Percentiles rank a stretch among this genome's conserved stretches.
Evolutionary conservation across 345 rosid species (phyloP).

Genomic region (Reutealis trisperma): DNA sequence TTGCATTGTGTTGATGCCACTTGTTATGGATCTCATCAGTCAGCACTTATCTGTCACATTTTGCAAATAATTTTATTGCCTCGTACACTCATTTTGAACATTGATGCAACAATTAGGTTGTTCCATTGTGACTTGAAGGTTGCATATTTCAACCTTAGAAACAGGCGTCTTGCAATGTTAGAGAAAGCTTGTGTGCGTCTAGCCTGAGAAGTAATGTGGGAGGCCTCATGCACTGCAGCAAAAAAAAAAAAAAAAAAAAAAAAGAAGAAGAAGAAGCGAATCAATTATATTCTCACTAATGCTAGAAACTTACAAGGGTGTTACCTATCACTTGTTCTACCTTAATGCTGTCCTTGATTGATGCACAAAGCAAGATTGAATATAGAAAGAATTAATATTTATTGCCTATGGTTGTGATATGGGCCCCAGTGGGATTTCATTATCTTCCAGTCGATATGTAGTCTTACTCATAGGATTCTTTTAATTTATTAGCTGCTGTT

Average conservation of each 20-base stretch:
- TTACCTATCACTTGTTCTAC: too few species aligned
- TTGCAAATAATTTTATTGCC: too few species aligned
- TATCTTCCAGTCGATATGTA: too few species aligned
- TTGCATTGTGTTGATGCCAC: not conserved
- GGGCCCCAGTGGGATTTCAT: too few species aligned
- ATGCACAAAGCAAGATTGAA: too few species aligned
- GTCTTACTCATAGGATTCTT: not conserved
- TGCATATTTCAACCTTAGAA: not conserved
- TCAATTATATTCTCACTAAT: too few species aligned
- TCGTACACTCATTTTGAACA: not conserved
- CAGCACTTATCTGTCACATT: too few species aligned
- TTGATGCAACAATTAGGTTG: not conserved
- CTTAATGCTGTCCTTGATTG: too few species aligned
- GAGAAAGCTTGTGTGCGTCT: not conserved
- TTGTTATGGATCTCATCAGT: not conserved
- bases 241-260: not conserved
- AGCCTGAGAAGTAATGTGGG: not conserved
- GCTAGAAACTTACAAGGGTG: too few species aligned
- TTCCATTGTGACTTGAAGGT: not conserved
- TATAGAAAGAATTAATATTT: too few species aligned
- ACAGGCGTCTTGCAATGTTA: not conserved
- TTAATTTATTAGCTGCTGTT: not conserved
- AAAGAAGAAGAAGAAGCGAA: too few species aligned
- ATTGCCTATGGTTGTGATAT: too few species aligned
- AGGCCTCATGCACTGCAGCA: not conserved